A percentile compares a stretch with the other conserved stretches of the same genome.
phyloP scores from a whole-genome alignment of 2,329 filamentous ascomycete genomes.

The Cyclaneusma minus region DNA sequence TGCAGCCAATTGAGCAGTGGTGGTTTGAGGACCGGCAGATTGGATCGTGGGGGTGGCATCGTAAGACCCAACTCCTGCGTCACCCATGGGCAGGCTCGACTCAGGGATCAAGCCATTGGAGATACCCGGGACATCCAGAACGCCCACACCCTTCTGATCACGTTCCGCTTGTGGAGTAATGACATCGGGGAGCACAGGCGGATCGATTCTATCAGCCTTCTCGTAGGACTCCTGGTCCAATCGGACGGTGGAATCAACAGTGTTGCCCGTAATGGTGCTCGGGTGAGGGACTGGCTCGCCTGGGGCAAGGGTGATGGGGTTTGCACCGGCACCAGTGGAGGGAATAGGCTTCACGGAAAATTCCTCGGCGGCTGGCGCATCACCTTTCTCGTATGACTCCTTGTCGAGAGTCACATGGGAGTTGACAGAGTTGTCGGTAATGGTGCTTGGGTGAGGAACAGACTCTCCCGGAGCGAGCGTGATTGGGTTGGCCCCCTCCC shows the following conservation, averaged over 20 bases:
- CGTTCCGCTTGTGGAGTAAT: conserved; percentile 24
- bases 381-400: conserved; percentile 70
- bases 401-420: conserved; percentile 64
- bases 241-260: conserved; percentile 54
- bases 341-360: conserved; percentile 47
- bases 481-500: conserved; percentile 62
- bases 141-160: conserved; percentile 17
- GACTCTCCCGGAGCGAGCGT: conserved; percentile 65
- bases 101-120: conserved; percentile 60
- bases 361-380: conserved; percentile 22
- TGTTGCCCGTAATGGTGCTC: conserved; percentile 47
- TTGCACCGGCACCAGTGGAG: conserved; percentile 48
- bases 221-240: conserved; percentile 80
- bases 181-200: conserved; percentile 19
- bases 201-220: conserved; percentile 47
- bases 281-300: conserved; percentile 67
- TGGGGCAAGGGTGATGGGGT: conserved; percentile 65
- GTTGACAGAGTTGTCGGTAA: conserved; percentile 55
- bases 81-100: conserved; percentile 56
- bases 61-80: conserved; percentile 28
- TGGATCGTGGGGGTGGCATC: conserved; percentile 33
- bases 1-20: conserved; percentile 24
- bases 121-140: conserved; percentile 36
- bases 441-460: conserved; percentile 50
- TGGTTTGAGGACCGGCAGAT: conserved; percentile 31